phyloP scores from a whole-genome alignment of 2,329 filamentous ascomycete species.

The Ilyonectria sp. region DNA sequence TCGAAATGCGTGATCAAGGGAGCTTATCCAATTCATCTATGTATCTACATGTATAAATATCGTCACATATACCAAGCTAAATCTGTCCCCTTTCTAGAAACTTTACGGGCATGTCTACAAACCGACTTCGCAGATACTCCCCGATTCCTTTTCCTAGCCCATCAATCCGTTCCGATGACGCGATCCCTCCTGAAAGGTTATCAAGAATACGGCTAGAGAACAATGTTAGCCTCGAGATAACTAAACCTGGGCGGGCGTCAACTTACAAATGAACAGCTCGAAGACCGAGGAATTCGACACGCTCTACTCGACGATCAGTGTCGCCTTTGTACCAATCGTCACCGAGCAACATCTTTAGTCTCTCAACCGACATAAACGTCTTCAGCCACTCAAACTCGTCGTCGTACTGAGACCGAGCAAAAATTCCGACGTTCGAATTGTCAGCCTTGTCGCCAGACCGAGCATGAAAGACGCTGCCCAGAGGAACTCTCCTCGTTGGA shows the following conservation, averaged over 20 bases:
- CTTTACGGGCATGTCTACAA: slow-evolving; percentile 60
- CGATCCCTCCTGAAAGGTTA: slow-evolving; percentile 61
- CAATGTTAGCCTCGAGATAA: too few species aligned
- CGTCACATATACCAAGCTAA: slow-evolving; percentile 15
- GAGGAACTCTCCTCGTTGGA: slow-evolving; percentile 44
- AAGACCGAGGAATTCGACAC: slow-evolving; percentile 60
- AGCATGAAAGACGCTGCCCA: slow-evolving; percentile 51
- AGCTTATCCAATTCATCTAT: too few species aligned
- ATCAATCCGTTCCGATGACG: slow-evolving; percentile 60
- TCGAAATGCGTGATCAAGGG: too few species aligned
- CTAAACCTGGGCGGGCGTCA: too few species aligned
- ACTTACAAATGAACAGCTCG: slow-evolving; percentile 49
- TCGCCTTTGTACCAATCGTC: slow-evolving; percentile 55
- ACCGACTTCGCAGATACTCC: slow-evolving; percentile 61
- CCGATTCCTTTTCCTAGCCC: slow-evolving; percentile 62
- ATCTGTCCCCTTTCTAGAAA: slow-evolving; percentile 59
- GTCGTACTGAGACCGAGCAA: slow-evolving; percentile 52
- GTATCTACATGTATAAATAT: too few species aligned
- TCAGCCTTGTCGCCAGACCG: slow-evolving; percentile 59
- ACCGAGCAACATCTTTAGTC: slow-evolving; percentile 55
- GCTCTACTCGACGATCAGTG: slow-evolving; percentile 55
- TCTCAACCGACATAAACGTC: slow-evolving; percentile 56
- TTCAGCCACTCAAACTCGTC: slow-evolving; percentile 65
- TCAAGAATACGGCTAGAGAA: slow-evolving; percentile 55
- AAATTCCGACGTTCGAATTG: slow-evolving; percentile 63